Conservation (phyloP, 1,284 basidiomycete genomes). For the Naganishia cerealis region DNA sequence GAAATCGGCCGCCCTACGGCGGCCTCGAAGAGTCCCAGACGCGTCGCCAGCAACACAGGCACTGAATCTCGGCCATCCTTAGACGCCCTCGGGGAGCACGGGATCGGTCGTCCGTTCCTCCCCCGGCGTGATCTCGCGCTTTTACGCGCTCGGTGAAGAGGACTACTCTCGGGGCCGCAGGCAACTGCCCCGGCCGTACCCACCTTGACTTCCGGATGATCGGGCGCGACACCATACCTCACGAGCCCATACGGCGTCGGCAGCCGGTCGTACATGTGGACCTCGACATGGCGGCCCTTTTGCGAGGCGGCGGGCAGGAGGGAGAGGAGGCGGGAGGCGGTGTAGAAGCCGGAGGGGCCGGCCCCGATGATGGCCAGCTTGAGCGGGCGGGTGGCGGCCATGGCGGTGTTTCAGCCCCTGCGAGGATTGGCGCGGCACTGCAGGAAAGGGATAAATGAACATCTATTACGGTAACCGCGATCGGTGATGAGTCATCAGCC, state of each 20-base stretch:
- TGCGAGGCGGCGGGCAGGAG: slow-evolving; percentile 59
- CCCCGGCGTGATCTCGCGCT: too few species aligned
- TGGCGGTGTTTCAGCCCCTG: too few species aligned
- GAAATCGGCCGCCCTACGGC: too few species aligned
- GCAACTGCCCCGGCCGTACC: slow-evolving; percentile 44
- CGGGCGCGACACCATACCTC: slow-evolving; percentile 94
- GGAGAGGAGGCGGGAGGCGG: slow-evolving; percentile 76
- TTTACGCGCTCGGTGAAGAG: too few species aligned
- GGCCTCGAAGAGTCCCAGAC: background rate
- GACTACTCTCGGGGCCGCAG: too few species aligned
- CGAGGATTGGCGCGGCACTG: background rate
- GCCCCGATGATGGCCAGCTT: slow-evolving; percentile 60
- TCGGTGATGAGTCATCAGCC: slow-evolving; percentile 18
- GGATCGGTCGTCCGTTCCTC: too few species aligned
- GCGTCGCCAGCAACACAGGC: background rate
- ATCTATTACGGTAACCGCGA: background rate
- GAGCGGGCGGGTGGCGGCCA: slow-evolving; percentile 39
- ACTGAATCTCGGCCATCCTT: background rate
- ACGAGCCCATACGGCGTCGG: slow-evolving; percentile 95
- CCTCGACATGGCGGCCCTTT: slow-evolving; percentile 57
- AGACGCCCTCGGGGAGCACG: background rate
- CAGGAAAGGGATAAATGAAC: background rate
- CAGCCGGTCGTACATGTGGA: slow-evolving; percentile 89
- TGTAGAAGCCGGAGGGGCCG: slow-evolving; percentile 93
- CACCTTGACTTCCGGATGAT: slow-evolving; percentile 98